These are phyloP conservation scores for Saitoella complicata DNA, from an alignment of 805 yeast genomes.

Conservation along the genomic window DNA sequence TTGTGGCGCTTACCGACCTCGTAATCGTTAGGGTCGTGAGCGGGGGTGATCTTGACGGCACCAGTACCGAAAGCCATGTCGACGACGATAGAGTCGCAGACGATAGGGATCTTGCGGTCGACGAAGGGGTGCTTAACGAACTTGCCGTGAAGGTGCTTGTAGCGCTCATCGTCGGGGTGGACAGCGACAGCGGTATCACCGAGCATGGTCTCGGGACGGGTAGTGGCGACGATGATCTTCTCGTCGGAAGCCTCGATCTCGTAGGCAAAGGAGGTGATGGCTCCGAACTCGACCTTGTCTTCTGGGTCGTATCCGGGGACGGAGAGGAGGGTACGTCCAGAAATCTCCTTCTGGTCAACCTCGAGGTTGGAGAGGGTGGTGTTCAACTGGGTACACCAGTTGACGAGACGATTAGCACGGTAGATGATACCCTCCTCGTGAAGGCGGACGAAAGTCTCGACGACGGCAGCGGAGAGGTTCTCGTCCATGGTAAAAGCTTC, in stretches of 20 bases:
- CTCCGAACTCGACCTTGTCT: constrained; percentile 81
- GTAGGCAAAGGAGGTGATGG: constrained; percentile 87
- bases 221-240: constrained; percentile 81
- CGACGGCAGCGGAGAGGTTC: constrained; percentile 58
- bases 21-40: constrained; percentile 96
- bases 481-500: constrained; percentile 90
- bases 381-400: constrained; percentile 90
- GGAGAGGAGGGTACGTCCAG: constrained; percentile 62
- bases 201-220: constrained; percentile 96
- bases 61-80: constrained; percentile 99
- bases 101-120: constrained; percentile 70
- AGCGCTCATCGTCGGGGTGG: constrained; percentile 87
- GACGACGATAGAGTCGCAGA: constrained; percentile 83
- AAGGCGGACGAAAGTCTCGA: constrained; percentile 76
- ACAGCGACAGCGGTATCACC: constrained; percentile 98
- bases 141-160: constrained; percentile 89
- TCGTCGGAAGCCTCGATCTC: constrained; percentile 76
- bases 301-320: constrained; percentile 76
- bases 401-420: constrained; percentile 82
- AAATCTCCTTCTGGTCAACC: constrained; percentile 79
- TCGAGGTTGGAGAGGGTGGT: constrained; percentile 94
- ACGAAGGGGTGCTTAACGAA: constrained; percentile 80
- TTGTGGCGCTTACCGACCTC: constrained; percentile 86
- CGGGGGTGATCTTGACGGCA: constrained; percentile 98
- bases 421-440: constrained; percentile 93